Conservation (phyloP, 129 eudicot species). For the Rutidosis leptorrhynchoides region DNA sequence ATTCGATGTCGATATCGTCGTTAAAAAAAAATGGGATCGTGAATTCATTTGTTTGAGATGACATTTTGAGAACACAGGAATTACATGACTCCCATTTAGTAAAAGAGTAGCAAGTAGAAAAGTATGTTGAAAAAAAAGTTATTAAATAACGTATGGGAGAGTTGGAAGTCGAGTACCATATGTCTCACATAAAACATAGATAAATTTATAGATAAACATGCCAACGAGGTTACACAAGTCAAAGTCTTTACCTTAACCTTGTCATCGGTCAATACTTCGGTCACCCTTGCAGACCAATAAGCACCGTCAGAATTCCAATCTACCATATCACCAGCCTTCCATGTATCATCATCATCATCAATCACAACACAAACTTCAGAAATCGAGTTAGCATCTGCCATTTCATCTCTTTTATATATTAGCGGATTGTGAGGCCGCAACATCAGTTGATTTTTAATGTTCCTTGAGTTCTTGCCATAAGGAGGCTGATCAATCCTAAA, state of each 20-base stretch:
- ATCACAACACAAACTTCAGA: too few relatives aligned
- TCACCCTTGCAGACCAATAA: conserved; percentile 64
- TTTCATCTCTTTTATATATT: conserved; percentile 24
- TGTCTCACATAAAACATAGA: background rate
- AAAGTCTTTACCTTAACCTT: conserved; percentile 47
- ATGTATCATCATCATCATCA: conserved; percentile 34
- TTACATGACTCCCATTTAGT: too few relatives aligned
- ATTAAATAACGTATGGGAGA: too few relatives aligned
- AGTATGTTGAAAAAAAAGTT: too few relatives aligned
- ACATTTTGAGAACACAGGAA: too few relatives aligned
- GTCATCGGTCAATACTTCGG: conserved; percentile 34
- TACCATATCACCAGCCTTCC: conserved; percentile 64
- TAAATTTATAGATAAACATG: background rate
- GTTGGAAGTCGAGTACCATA: background rate
- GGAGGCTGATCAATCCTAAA: too few relatives aligned
- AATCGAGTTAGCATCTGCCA: conserved; percentile 29
- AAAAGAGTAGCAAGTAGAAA: too few relatives aligned
- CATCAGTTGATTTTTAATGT: conserved; percentile 40
- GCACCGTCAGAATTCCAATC: conserved; percentile 42
- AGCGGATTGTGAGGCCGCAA: conserved; percentile 56
- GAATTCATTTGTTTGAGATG: too few relatives aligned
- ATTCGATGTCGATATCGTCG: too few relatives aligned
- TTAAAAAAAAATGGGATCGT: too few relatives aligned
- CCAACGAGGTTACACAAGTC: background rate
- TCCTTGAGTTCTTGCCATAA: conserved; percentile 17